A percentile compares a stretch with the other conserved stretches of the same genome.
These are phyloP conservation scores for Articulospora tetracladia DNA, from an alignment of 495 filamentous ascomycete species.

Conservation along the genomic window DNA sequence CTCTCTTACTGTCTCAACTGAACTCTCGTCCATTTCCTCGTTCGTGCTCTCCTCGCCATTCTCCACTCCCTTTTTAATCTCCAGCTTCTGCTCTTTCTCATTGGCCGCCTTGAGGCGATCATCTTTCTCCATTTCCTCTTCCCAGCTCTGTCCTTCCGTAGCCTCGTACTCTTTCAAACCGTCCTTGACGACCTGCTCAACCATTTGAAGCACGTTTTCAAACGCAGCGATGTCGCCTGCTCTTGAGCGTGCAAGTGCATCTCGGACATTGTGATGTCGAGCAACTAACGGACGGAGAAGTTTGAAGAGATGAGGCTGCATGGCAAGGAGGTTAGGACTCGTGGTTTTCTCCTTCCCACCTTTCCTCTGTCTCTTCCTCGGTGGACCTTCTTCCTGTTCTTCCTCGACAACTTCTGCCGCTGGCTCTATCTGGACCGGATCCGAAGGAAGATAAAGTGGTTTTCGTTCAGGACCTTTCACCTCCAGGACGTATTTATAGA, in stretches of 20 bases:
- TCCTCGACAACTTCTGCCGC: slow-evolving; percentile 31
- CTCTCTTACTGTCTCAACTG: slow-evolving; percentile 60
- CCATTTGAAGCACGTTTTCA: slow-evolving; percentile 63
- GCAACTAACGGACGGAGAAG: slow-evolving; percentile 78
- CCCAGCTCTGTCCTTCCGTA: slow-evolving; percentile 49
- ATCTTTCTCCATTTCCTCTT: slow-evolving; percentile 42
- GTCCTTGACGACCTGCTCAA: slow-evolving; percentile 65
- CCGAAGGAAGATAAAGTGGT: slow-evolving; percentile 72
- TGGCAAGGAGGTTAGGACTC: slow-evolving; percentile 66
- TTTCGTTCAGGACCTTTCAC: slow-evolving; percentile 55
- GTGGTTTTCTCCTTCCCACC: slow-evolving; percentile 33
- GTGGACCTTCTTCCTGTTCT: slow-evolving; percentile 32
- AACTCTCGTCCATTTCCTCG: slow-evolving; percentile 45
- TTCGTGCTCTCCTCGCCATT: slow-evolving; percentile 10
- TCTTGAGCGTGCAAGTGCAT: slow-evolving; percentile 64
- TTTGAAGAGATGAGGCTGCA: slow-evolving; percentile 93
- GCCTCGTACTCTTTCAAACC: slow-evolving; percentile 70
- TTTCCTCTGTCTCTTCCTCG: slow-evolving; percentile 62
- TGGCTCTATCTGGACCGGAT: slow-evolving; percentile 36
- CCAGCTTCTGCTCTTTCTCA: slow-evolving; percentile 4
- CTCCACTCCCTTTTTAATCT: slow-evolving; percentile 9
- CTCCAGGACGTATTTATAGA: slow-evolving; percentile 71
- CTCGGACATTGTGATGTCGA: slow-evolving; percentile 73
- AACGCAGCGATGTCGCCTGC: slow-evolving; percentile 64
- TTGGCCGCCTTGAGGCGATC: slow-evolving; percentile 26